Evolutionary conservation across 345 rosid species (phyloP).

Genomic region (Aurinia saxatilis): DNA sequence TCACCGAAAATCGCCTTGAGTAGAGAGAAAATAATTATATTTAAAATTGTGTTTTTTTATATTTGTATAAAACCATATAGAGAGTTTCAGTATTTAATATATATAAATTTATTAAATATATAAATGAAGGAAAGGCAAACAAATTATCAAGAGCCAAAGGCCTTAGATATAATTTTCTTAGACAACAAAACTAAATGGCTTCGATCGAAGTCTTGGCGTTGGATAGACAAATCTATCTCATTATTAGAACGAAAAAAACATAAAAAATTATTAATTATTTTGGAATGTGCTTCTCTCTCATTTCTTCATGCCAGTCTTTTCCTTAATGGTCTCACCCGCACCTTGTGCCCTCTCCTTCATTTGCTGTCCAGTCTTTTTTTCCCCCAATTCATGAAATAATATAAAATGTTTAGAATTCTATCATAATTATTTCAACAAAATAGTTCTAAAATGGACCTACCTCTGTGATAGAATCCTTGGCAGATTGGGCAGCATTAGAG

Average conservation of each 20-base stretch:
- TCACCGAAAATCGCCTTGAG: too few species aligned
- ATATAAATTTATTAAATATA: not conserved
- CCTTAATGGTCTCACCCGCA: constrained; percentile 53
- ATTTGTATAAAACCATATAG: too few species aligned
- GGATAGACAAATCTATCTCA: constrained; percentile 23
- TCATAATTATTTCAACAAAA: not conserved
- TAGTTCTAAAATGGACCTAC: constrained; percentile 42
- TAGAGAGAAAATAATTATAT: too few species aligned
- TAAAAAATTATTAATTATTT: not conserved
- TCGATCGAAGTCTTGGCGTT: not conserved
- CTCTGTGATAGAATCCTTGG: constrained; percentile 51
- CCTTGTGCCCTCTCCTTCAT: constrained; percentile 52
- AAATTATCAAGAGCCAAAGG: constrained; percentile 9
- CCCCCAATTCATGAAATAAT: not conserved
- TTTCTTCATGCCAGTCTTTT: constrained; percentile 49
- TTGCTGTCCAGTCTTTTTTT: constrained; percentile 49
- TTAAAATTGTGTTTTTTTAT: too few species aligned
- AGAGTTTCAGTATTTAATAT: too few species aligned
- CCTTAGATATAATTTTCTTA: too few species aligned
- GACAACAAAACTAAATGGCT: constrained; percentile 3
- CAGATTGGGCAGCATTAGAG: constrained; percentile 54
- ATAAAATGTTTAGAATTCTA: not conserved
- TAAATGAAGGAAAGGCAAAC: constrained; percentile 8
- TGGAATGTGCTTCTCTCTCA: constrained; percentile 15
- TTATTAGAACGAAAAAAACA: not conserved